These are phyloP conservation scores for Rhamnella rubrinervis DNA, from an alignment of 331 rosid species.

Conservation along the genomic window DNA sequence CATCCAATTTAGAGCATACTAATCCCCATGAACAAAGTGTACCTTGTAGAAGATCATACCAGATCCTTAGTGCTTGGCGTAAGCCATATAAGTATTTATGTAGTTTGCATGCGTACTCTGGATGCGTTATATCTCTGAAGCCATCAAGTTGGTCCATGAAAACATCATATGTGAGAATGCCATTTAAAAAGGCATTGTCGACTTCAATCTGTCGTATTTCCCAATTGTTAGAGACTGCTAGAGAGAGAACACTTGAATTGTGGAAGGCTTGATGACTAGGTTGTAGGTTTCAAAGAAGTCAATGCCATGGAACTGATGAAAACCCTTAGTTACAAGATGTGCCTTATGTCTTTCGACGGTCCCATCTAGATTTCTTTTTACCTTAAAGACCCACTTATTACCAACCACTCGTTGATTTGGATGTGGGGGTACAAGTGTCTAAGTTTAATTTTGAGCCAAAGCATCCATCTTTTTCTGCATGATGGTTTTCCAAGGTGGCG, in stretches of 20 bases:
- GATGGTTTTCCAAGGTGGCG: not conserved
- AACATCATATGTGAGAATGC: not conserved
- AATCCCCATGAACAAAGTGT: too few relatives aligned
- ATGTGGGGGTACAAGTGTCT: not conserved
- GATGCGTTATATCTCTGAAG: not conserved
- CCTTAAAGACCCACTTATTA: not conserved
- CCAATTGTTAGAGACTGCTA: not conserved
- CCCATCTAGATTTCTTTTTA: not conserved
- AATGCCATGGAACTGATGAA: not conserved
- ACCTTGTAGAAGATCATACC: too few relatives aligned
- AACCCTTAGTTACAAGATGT: not conserved
- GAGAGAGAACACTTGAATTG: not conserved
- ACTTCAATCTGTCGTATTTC: not conserved
- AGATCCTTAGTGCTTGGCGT: not conserved
- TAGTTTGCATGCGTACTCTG: not conserved
- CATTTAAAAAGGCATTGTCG: not conserved
- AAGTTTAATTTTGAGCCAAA: not conserved
- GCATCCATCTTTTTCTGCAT: not conserved
- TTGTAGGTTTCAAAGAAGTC: not conserved
- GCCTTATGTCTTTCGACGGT: not conserved
- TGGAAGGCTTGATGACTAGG: not conserved
- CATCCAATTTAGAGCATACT: too few relatives aligned
- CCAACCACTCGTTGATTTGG: not conserved
- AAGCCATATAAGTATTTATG: not conserved
- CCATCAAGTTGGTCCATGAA: not conserved